phyloP scores from a whole-genome alignment of 768 basidiomycete genomes.

The Leccinum boreale region DNA sequence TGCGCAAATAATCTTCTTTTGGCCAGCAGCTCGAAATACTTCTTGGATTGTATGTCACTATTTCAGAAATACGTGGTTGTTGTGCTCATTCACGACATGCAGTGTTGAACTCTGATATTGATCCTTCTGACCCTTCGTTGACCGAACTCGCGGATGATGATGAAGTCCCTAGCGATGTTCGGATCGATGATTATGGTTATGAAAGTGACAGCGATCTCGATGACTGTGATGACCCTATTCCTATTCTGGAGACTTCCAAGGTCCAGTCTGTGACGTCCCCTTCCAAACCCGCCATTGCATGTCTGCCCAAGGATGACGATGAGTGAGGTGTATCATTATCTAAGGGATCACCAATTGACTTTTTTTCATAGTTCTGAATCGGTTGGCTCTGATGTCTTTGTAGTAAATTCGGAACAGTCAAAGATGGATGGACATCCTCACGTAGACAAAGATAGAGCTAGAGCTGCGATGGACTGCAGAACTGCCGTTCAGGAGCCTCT shows the following conservation, averaged over 20 bases:
- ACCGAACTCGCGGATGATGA: conserved; percentile 9
- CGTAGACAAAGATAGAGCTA: not conserved
- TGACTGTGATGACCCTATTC: conserved; percentile 1
- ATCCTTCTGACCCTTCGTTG: conserved; percentile 5
- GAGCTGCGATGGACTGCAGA: not conserved
- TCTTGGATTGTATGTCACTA: conserved; percentile 19
- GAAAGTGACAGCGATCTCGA: conserved; percentile 34
- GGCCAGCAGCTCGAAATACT: conserved; percentile 24
- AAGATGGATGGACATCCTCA: not conserved
- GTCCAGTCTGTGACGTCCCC: not conserved
- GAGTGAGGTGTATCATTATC: not conserved
- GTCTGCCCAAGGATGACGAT: conserved; percentile 7
- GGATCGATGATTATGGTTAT: conserved; percentile 27
- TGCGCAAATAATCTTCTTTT: conserved; percentile 31
- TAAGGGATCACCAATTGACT: not conserved
- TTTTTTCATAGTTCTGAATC: conserved; percentile 11
- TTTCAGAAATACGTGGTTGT: not conserved
- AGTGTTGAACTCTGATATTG: conserved; percentile 13
- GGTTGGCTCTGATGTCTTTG: conserved; percentile 17
- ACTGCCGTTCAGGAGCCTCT: not conserved
- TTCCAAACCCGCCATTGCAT: not conserved
- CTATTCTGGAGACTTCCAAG: not conserved
- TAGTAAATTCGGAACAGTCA: conserved; percentile 11
- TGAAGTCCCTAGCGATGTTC: conserved; percentile 4
- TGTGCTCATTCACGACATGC: not conserved